Evolutionary conservation across 768 basidiomycete species (phyloP).

Genomic region (Kwoniella bestiolae): DNA sequence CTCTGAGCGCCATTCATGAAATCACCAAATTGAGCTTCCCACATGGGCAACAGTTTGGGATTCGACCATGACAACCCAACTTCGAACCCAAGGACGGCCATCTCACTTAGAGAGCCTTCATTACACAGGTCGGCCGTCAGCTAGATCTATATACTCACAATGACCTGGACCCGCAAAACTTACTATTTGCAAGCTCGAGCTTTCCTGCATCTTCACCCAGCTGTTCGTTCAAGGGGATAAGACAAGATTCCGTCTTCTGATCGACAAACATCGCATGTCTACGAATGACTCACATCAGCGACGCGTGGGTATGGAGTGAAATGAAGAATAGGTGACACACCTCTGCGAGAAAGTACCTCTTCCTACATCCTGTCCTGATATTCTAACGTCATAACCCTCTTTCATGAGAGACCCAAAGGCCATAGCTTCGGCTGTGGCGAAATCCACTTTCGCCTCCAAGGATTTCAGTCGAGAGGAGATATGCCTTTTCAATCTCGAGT

Average conservation of each 20-base stretch:
- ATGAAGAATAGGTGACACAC: slow-evolving; percentile 48
- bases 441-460: slow-evolving; percentile 80
- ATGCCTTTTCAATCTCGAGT: slow-evolving; percentile 76
- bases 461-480: slow-evolving; percentile 75
- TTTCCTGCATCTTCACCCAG: slow-evolving; percentile 61
- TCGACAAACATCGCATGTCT: slow-evolving; percentile 91
- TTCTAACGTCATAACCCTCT: slow-evolving; percentile 79
- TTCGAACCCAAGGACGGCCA: slow-evolving; percentile 88
- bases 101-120: slow-evolving; percentile 81
- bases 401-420: slow-evolving; percentile 85
- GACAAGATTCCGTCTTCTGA: slow-evolving; percentile 76
- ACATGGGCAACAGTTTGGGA: slow-evolving; percentile 78
- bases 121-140: too few relatives aligned
- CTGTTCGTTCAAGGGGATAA: slow-evolving; percentile 73
- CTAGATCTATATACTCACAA: too few relatives aligned
- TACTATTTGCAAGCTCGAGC: slow-evolving; percentile 86
- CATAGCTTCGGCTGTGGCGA: slow-evolving; percentile 87
- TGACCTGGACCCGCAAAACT: slow-evolving; percentile 37
- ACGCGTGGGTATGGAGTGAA: background rate
- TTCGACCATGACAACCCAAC: slow-evolving; percentile 88
- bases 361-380: slow-evolving; percentile 92
- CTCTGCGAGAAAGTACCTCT: slow-evolving; percentile 86
- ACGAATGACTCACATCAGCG: background rate
- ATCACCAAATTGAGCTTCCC: slow-evolving; percentile 96
- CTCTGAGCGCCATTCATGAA: slow-evolving; percentile 91